Percentiles rank a stretch among this genome's conserved stretches.
These are phyloP conservation scores for Fusarium sp. DNA, from an alignment of 2,329 filamentous ascomycete genomes.

Conservation along the genomic window DNA sequence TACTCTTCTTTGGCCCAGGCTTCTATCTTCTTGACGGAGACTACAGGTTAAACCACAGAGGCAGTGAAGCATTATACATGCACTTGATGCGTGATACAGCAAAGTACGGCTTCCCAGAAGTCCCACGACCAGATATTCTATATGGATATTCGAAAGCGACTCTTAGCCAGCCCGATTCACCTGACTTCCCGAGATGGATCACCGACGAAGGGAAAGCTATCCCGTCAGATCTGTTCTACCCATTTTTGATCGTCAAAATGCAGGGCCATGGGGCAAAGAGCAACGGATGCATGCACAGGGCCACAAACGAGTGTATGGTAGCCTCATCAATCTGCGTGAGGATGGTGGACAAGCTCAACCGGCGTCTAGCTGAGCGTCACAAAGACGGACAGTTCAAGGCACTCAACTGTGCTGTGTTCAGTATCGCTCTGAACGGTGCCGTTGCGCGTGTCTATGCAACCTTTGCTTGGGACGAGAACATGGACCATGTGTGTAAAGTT, in stretches of 20 bases:
- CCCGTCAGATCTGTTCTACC: neutral
- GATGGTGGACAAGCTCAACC: conserved; percentile 4
- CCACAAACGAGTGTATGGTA: neutral
- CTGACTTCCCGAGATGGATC: neutral
- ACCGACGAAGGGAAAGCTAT: neutral
- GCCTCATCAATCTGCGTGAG: neutral
- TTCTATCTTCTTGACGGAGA: neutral
- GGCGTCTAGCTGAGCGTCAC: neutral
- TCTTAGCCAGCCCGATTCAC: neutral
- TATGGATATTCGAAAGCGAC: neutral
- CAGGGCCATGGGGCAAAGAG: neutral
- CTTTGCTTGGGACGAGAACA: neutral
- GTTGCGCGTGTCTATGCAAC: neutral
- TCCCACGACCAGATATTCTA: neutral
- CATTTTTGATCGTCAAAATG: neutral
- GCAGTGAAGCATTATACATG: neutral
- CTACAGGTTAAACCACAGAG: too few relatives aligned
- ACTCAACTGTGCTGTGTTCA: neutral
- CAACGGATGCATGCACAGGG: neutral
- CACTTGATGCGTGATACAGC: neutral
- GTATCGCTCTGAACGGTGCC: conserved; percentile 2
- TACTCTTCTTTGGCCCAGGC: neutral
- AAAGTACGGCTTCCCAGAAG: neutral
- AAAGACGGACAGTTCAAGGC: neutral
- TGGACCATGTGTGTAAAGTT: neutral